Evolutionary conservation across 108 stramenopile genomes (phyloP), one percentile per base, ranked within the genome.

Genomic region (Conticribra guillardii): DNA sequence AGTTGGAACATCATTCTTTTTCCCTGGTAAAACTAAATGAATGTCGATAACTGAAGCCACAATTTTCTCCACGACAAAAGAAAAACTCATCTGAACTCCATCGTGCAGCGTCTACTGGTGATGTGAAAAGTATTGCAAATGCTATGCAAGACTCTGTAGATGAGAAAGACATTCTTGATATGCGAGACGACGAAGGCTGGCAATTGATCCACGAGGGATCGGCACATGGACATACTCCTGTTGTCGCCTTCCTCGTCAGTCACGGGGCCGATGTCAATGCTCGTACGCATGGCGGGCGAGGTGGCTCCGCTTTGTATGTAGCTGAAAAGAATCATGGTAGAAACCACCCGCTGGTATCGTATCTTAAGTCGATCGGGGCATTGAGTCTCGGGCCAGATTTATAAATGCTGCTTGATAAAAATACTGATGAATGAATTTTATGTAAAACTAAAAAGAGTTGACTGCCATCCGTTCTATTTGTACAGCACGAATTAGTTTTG

Each of bases 151-250:
- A 54, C 18, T 45, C 54, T 49, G 34, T 14, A 18, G 48, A 37
- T 19, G 46, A 44, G 23, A 55, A 57, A n/a, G 22, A 44, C 2
- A 27, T 46, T 3, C n/a, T 85, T 30, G 50, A 61, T 23, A 17
- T 59, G 31, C 68, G 64, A 11, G 87, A 88, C 59, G 61, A 76
- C 26, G 65, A 89, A 44, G 85, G 85, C 3, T 89, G 84, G 84
- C 82, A 75, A 27, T 48, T 68, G 1, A 30, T 86, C 44, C 91
- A 93, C 59, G 80, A 83, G 23, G 87, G 84, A 33, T 80, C 80
- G 4, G 69, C 85, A n/a, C 53, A 17, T 44, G 91, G 89, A 8
- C 82, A 90, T 55, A 27, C 57, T 3, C 81, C 87, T 22, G 66
- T 79, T 19, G 81, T 93, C 37, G 11, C 37, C 5, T 11, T 80